Percentiles rank a stretch among this genome's conserved stretches.
Evolutionary conservation across 2,329 filamentous ascomycete genomes (phyloP).

Genomic region (Fusarium xylarioides): DNA sequence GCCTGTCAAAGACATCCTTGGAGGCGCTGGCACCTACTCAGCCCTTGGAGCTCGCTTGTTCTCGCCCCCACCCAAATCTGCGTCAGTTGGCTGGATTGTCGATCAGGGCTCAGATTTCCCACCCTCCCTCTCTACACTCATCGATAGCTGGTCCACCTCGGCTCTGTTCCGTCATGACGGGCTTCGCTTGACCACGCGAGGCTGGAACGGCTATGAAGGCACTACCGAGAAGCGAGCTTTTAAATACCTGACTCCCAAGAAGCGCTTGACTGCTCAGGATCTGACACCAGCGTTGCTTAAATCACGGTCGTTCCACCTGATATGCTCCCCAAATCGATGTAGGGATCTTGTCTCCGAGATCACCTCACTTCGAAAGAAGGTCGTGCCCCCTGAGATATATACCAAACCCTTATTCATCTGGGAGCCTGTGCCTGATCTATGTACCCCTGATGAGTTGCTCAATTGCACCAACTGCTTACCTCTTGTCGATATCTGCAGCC

Average conservation of each 20-base stretch:
- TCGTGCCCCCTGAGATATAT: slow-evolving; percentile 48
- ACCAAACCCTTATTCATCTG: slow-evolving; percentile 81
- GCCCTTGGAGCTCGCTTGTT: slow-evolving; percentile 90
- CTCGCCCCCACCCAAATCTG: slow-evolving; percentile 73
- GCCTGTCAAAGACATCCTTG: slow-evolving; percentile 79
- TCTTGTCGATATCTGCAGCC: slow-evolving; percentile 71
- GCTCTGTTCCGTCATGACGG: slow-evolving; percentile 73
- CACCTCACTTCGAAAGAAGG: slow-evolving; percentile 61
- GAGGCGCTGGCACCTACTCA: slow-evolving; percentile 87
- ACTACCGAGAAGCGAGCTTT: slow-evolving; percentile 78
- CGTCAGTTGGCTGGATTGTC: slow-evolving; percentile 85
- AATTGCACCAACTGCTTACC: slow-evolving; percentile 71
- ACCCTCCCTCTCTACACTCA: slow-evolving; percentile 64
- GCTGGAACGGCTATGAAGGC: slow-evolving; percentile 89
- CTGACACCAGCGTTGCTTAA: slow-evolving; percentile 73
- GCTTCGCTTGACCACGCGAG: slow-evolving; percentile 80
- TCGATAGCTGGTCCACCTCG: slow-evolving; percentile 80
- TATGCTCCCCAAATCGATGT: slow-evolving; percentile 82
- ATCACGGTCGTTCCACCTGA: slow-evolving; percentile 84
- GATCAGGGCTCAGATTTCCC: slow-evolving; percentile 93
- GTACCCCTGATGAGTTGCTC: slow-evolving; percentile 73
- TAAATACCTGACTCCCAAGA: slow-evolving; percentile 87
- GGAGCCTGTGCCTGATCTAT: slow-evolving; percentile 94
- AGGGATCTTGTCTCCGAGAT: slow-evolving; percentile 80
- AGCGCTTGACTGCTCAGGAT: slow-evolving; percentile 78